Percentiles rank a stretch among this genome's conserved stretches.
Conservation (phyloP, 495 filamentous ascomycete genomes). For the Pyrenula aspistea region DNA sequence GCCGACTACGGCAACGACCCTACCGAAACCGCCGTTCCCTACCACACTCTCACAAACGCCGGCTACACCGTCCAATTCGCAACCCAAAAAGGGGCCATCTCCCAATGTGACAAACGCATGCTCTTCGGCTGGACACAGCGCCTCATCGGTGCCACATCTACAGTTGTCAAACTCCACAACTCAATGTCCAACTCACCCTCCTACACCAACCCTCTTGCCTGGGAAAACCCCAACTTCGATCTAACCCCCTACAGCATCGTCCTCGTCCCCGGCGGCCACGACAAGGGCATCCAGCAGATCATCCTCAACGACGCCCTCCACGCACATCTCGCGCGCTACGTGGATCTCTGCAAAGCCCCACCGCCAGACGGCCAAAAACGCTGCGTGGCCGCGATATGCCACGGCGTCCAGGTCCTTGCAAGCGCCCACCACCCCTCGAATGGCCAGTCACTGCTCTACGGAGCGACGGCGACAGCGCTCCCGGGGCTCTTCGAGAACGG, state of each 20-base stretch:
- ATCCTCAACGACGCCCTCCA: constrained; percentile 39
- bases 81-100: constrained; percentile 34
- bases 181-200: too few species aligned
- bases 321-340: constrained; percentile 31
- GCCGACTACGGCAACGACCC: constrained; percentile 45
- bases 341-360: constrained; percentile 33
- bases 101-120: constrained; percentile 40
- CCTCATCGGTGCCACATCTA: constrained; percentile 17
- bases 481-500: constrained; percentile 36
- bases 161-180: background rate
- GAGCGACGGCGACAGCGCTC: constrained; percentile 35
- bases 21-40: constrained; percentile 42
- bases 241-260: constrained; percentile 34
- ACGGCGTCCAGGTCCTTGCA: constrained; percentile 40
- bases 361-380: constrained; percentile 19
- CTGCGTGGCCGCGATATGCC: constrained; percentile 37
- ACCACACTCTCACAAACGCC: constrained; percentile 34
- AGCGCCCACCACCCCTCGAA: constrained; percentile 19
- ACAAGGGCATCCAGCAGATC: constrained; percentile 36
- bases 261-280: constrained; percentile 41
- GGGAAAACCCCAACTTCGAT: constrained; percentile 32
- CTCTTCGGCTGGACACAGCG: constrained; percentile 37
- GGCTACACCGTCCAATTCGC: constrained; percentile 37
- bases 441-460: constrained; percentile 33
- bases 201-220: constrained; percentile 29